Evolutionary conservation across 169 alveolate genomes (phyloP).

Genomic region (Cyclospora cayetanensis): DNA sequence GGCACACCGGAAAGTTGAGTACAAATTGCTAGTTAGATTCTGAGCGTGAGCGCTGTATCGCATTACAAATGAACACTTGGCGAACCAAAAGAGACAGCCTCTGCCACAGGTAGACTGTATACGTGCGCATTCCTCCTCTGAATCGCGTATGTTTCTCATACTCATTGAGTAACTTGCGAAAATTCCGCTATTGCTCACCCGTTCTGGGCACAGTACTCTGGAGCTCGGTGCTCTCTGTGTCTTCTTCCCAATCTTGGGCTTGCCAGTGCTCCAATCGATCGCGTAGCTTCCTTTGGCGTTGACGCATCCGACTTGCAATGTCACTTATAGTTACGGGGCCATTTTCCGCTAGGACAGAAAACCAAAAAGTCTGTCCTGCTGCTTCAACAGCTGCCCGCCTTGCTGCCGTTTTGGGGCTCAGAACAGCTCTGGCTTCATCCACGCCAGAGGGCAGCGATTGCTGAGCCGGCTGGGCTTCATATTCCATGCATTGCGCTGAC

Average conservation of each 20-base stretch:
- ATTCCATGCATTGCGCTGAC: constrained; percentile 67
- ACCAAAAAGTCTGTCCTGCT: constrained; percentile 21
- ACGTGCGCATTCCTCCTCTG: too few relatives aligned
- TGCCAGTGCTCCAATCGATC: not conserved
- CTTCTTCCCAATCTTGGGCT: constrained; percentile 60
- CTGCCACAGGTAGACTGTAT: too few relatives aligned
- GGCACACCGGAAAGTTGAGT: too few relatives aligned
- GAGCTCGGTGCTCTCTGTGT: not conserved
- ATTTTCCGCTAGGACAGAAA: constrained; percentile 39
- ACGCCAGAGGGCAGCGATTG: not conserved
- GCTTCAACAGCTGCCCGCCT: constrained; percentile 15
- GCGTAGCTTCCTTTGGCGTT: constrained; percentile 19
- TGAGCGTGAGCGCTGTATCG: too few relatives aligned
- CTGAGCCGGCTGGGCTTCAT: not conserved
- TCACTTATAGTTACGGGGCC: constrained; percentile 18
- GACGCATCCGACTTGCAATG: not conserved
- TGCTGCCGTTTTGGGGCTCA: constrained; percentile 32
- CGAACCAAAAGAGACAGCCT: too few relatives aligned
- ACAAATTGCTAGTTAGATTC: too few relatives aligned
- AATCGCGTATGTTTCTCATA: too few relatives aligned
- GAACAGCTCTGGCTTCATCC: not conserved
- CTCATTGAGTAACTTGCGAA: too few relatives aligned
- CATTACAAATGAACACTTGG: too few relatives aligned
- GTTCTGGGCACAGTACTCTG: too few relatives aligned
- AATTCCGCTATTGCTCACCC: too few relatives aligned